A percentile compares a stretch with the other conserved stretches of the same genome.
Conservation (phyloP, 2,329 filamentous ascomycete species). For the Pseudogymnoascus sp. region DNA sequence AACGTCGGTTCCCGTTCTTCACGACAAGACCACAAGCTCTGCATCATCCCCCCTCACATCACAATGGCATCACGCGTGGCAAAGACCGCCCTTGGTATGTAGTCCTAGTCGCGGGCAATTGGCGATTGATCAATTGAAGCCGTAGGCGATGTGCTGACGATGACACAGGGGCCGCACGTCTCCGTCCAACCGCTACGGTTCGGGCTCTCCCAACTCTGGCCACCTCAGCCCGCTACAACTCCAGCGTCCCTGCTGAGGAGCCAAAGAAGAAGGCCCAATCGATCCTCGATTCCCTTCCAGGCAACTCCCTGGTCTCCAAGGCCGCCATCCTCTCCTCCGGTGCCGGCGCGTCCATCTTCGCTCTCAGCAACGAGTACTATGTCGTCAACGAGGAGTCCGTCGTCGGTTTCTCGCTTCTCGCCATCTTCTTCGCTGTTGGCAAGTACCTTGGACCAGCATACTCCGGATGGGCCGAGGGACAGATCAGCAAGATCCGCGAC, state of each 20-base stretch:
- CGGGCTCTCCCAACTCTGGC: slow-evolving; percentile 68
- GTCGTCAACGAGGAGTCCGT: slow-evolving; percentile 99
- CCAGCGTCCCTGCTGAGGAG: slow-evolving; percentile 75
- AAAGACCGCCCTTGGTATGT: slow-evolving; percentile 90
- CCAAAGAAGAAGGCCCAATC: slow-evolving; percentile 97
- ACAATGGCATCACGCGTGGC: slow-evolving; percentile 97
- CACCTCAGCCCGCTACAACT: slow-evolving; percentile 56
- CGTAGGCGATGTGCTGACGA: slow-evolving; percentile 15
- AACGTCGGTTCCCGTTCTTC: slow-evolving; percentile 21
- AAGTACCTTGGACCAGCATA: slow-evolving; percentile 92
- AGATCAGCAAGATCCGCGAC: slow-evolving; percentile 86
- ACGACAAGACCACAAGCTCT: slow-evolving; percentile 25
- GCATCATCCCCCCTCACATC: slow-evolving; percentile 50
- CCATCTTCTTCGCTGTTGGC: slow-evolving; percentile 85
- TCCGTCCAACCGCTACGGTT: slow-evolving; percentile 72
- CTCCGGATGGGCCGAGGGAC: slow-evolving; percentile 80
- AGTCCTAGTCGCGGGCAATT: slow-evolving; percentile 14
- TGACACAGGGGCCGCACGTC: slow-evolving; percentile 66
- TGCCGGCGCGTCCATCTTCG: slow-evolving; percentile 83
- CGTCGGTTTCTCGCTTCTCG: slow-evolving; percentile 83
- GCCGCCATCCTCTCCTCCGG: slow-evolving; percentile 91
- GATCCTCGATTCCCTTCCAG: slow-evolving; percentile 85
- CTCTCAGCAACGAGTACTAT: slow-evolving; percentile 99
- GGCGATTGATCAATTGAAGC: slow-evolving; percentile 10
- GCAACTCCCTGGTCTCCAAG: slow-evolving; percentile 89